Evolutionary conservation across 257 asterid genomes (phyloP), one percentile per base, ranked within the genome.

Genomic region (Rhazya stricta): DNA sequence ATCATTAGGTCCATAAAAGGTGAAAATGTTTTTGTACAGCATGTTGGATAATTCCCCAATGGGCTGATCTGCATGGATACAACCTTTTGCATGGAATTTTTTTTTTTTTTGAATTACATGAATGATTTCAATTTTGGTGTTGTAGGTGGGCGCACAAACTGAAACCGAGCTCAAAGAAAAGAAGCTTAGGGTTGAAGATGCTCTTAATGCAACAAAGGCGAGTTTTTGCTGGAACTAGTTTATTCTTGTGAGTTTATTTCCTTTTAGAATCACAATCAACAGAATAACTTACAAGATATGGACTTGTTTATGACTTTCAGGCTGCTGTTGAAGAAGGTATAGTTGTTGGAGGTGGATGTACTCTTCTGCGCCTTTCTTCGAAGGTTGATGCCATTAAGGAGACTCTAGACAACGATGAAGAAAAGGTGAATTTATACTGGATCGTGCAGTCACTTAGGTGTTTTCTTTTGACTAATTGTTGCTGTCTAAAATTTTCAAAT

Each of bases 241-340:
- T 50, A 9, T 61, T 60, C n/a, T 65, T 27, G 41, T 13, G 15
- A 48, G 16, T 1, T 53, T 53, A 2, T 58, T 12, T 54, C 67
- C 9, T 43, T 74, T n/a, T 21, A 46, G 57, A 57, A 50, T 56
- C 23, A 21, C 57, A 41, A 57, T 36, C 2, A 10, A 0, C 18
- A 34, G 18, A 18, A 18, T 9, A 39, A n/a, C 19, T 50, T 77
- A 3, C 54, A 18, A 32, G 34, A 61, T n/a, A 30, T 39, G 7
- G 37, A 1, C 27, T 18, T 66, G 6, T 46, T 11, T 11, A 77
- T 82, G 61, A 54, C 54, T 74, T 77, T 30, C 89, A 95, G 99
- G 99, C 99, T 3, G 99, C 99, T 79, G 98, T 95, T 74, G 99
- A 95, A 91, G 99, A 95, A 82, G 99, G 99, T 56, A 95, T 95